A percentile compares a stretch with the other conserved stretches of the same genome.
Conservation (phyloP, 2,329 filamentous ascomycete species). For the Ilyonectria robusta region DNA sequence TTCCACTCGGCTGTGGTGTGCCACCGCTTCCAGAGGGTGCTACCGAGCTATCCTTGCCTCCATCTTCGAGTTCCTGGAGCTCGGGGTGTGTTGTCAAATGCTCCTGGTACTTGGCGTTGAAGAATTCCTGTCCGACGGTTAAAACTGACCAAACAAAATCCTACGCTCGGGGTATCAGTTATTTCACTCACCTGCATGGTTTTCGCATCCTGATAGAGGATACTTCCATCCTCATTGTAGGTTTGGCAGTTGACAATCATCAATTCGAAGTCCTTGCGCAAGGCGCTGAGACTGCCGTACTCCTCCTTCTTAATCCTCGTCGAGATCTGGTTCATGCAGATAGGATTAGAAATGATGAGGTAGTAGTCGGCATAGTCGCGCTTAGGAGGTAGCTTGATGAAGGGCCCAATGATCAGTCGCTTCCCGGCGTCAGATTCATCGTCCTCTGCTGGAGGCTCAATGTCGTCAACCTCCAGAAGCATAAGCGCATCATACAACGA, state of each 20-base stretch:
- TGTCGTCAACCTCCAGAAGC: constrained; percentile 84
- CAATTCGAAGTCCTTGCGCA: constrained; percentile 85
- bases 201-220: constrained; percentile 93
- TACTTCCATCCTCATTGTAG: constrained; percentile 96
- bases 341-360: constrained; percentile 89
- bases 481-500: constrained; percentile 85
- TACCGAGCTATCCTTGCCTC: constrained; percentile 54
- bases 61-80: constrained; percentile 68
- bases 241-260: constrained; percentile 93
- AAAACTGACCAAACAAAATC: constrained; percentile 39
- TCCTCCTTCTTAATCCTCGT: constrained; percentile 97
- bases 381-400: constrained; percentile 91
- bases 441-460: constrained; percentile 69
- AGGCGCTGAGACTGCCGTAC: constrained; percentile 84
- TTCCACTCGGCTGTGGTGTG: constrained; percentile 75
- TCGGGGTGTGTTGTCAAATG: constrained; percentile 68
- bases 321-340: constrained; percentile 96
- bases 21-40: constrained; percentile 71
- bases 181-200: constrained; percentile 80
- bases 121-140: constrained; percentile 66
- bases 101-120: constrained; percentile 67
- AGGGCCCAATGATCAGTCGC: constrained; percentile 92
- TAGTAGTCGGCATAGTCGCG: constrained; percentile 96
- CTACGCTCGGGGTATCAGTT: neutral
- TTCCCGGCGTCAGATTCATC: constrained; percentile 73